Evolutionary conservation across 495 filamentous ascomycete species (phyloP).

Genomic region (Hyaloscypha bicolor): DNA sequence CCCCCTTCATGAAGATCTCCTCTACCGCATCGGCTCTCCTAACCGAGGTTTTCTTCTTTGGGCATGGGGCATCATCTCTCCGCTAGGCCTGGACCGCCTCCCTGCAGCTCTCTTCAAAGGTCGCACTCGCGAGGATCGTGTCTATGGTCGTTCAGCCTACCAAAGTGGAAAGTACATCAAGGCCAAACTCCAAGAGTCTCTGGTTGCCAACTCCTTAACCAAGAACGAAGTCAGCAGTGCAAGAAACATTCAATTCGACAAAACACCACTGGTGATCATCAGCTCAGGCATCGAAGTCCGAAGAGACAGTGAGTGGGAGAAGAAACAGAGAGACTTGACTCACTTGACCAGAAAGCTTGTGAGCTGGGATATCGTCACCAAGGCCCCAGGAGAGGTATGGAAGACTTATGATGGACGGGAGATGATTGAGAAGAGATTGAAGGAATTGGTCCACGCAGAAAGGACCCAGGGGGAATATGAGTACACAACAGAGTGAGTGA

Average conservation of each 20-base stretch:
- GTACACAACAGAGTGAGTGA: background rate
- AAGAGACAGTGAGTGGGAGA: slow-evolving; percentile 69
- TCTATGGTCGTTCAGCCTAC: slow-evolving; percentile 75
- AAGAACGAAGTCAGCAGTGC: slow-evolving; percentile 78
- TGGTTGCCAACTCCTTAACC: slow-evolving; percentile 81
- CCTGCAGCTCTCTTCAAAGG: slow-evolving; percentile 77
- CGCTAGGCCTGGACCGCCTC: slow-evolving; percentile 80
- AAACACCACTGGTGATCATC: slow-evolving; percentile 76
- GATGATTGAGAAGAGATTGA: slow-evolving; percentile 70
- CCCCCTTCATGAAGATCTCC: slow-evolving; percentile 80
- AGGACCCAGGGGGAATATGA: background rate
- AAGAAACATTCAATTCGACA: slow-evolving; percentile 70
- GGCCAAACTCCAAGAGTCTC: slow-evolving; percentile 87
- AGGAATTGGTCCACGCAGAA: slow-evolving; percentile 26
- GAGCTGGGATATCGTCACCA: slow-evolving; percentile 83
- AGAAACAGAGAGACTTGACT: slow-evolving; percentile 81
- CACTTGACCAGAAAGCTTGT: slow-evolving; percentile 73
- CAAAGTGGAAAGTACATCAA: slow-evolving; percentile 82
- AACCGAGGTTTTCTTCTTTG: slow-evolving; percentile 80
- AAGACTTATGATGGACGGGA: slow-evolving; percentile 63
- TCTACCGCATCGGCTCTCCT: slow-evolving; percentile 65
- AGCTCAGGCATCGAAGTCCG: slow-evolving; percentile 67
- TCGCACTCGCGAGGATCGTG: slow-evolving; percentile 78
- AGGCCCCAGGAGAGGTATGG: slow-evolving; percentile 91
- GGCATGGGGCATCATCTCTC: slow-evolving; percentile 81